phyloP scores from a whole-genome alignment of 768 basidiomycete species.

The Thelephora ganbajun region DNA sequence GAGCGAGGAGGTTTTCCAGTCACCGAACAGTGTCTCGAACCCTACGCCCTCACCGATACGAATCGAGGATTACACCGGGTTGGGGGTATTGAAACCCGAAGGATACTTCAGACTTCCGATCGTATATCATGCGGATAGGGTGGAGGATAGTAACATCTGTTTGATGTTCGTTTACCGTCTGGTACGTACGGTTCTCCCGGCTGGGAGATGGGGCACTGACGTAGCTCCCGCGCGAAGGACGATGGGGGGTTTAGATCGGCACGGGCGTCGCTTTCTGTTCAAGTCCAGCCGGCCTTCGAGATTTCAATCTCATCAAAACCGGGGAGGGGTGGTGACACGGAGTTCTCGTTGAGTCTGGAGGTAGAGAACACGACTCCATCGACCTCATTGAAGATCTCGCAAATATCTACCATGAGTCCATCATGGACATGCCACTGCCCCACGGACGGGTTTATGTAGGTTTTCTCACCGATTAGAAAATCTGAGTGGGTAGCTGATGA shows the following conservation, averaged over 20 bases:
- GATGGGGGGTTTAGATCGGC: conserved; percentile 37
- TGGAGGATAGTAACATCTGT: conserved; percentile 37
- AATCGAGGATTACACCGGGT: conserved; percentile 16
- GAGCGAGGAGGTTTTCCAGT: conserved; percentile 8
- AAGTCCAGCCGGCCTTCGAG: conserved; percentile 47
- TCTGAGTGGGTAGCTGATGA: background rate
- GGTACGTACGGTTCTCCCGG: conserved; percentile 20
- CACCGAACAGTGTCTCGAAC: conserved; percentile 25
- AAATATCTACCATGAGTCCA: conserved; percentile 55
- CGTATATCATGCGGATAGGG: conserved; percentile 33
- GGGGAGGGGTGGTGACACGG: conserved; percentile 28
- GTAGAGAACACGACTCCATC: conserved; percentile 36
- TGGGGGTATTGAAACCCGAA: conserved; percentile 27
- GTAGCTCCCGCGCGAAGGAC: conserved; percentile 19
- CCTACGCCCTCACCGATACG: conserved; percentile 34
- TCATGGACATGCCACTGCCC: conserved; percentile 43
- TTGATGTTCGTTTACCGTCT: conserved; percentile 58
- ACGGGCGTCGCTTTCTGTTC: conserved; percentile 37
- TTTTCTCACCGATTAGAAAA: conserved; percentile 3
- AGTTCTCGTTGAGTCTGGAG: conserved; percentile 42
- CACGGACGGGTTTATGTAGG: conserved; percentile 29
- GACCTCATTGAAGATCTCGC: conserved; percentile 31
- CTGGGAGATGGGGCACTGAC: background rate
- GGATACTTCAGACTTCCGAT: conserved; percentile 38
- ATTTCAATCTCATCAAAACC: conserved; percentile 38